phyloP scores from a whole-genome alignment of 106 monocot genomes.

The Allium cepa region DNA sequence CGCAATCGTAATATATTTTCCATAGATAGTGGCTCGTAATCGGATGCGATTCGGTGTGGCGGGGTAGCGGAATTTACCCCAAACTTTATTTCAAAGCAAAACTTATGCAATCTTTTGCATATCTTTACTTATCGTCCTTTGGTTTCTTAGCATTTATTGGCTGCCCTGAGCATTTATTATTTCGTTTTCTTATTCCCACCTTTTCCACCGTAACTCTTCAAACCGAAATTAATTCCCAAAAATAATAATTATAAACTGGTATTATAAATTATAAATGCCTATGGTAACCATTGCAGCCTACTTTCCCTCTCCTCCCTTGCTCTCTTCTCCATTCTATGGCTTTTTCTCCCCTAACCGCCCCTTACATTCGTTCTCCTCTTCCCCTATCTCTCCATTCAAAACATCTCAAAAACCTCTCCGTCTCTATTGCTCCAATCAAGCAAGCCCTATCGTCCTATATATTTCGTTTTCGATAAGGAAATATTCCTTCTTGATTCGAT shows the following conservation, averaged over 20 bases:
- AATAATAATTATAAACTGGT: no score
- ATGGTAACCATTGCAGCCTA: background rate
- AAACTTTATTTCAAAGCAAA: no score
- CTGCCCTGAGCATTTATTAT: no score
- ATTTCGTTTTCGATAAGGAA: constrained; percentile 38
- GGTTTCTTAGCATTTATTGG: no score
- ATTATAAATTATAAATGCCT: no score
- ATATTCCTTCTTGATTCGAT: constrained; percentile 45
- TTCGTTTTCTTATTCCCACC: background rate
- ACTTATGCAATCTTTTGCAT: no score
- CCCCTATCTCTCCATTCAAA: constrained; percentile 9
- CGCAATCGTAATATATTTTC: no score
- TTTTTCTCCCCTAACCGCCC: constrained; percentile 1
- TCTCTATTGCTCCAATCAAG: constrained; percentile 47
- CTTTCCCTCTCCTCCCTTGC: constrained; percentile 10
- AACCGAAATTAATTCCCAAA: background rate
- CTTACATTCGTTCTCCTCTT: background rate
- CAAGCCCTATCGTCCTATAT: constrained; percentile 34
- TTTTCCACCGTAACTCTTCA: background rate
- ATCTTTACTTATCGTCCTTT: no score
- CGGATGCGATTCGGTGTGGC: no score
- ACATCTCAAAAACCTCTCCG: constrained; percentile 6
- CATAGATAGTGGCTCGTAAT: no score
- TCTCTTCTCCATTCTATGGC: constrained; percentile 4
- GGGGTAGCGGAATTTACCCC: no score